Percentiles rank a stretch among this genome's conserved stretches.
These are phyloP conservation scores for Meira miltonrushii DNA, from an alignment of 1,284 basidiomycete species.

Conservation along the genomic window DNA sequence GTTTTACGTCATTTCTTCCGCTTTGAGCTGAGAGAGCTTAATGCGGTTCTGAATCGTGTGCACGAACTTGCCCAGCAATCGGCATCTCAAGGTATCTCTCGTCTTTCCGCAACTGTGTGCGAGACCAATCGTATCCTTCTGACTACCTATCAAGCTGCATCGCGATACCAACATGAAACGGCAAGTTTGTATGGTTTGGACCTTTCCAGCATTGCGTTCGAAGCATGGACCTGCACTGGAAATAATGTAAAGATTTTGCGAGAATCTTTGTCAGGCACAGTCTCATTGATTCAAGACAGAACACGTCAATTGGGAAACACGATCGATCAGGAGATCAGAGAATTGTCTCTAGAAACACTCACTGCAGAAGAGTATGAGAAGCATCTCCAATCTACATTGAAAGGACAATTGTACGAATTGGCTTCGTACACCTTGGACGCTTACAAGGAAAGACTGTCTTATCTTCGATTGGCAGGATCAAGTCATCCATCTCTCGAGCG, in stretches of 20 bases:
- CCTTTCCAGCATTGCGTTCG: conserved; percentile 57
- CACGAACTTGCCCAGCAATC: conserved; percentile 3
- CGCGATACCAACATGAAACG: conserved; percentile 69
- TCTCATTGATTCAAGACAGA: conserved; percentile 56
- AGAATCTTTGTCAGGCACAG: conserved; percentile 68
- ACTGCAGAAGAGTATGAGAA: conserved; percentile 43
- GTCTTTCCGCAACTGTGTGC: not conserved
- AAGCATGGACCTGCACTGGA: conserved; percentile 77
- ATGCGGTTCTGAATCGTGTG: conserved; percentile 23
- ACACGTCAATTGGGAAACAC: conserved; percentile 56
- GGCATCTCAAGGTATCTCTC: no score
- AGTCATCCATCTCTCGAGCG: conserved; percentile 37
- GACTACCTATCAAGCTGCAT: conserved; percentile 66
- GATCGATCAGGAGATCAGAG: conserved; percentile 51
- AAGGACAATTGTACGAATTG: conserved; percentile 67
- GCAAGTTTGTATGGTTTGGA: conserved; percentile 61
- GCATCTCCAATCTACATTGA: conserved; percentile 52
- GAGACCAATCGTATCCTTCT: conserved; percentile 68
- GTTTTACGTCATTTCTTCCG: conserved; percentile 80
- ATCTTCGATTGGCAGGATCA: conserved; percentile 34
- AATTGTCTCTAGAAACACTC: conserved; percentile 29
- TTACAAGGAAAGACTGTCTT: conserved; percentile 53
- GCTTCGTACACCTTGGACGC: conserved; percentile 52
- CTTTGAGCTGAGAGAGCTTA: conserved; percentile 57
- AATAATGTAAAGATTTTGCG: conserved; percentile 67